Base-by-base conservation (phyloP, 83 land plant species). In the Isoetes engelmannii region DNA sequence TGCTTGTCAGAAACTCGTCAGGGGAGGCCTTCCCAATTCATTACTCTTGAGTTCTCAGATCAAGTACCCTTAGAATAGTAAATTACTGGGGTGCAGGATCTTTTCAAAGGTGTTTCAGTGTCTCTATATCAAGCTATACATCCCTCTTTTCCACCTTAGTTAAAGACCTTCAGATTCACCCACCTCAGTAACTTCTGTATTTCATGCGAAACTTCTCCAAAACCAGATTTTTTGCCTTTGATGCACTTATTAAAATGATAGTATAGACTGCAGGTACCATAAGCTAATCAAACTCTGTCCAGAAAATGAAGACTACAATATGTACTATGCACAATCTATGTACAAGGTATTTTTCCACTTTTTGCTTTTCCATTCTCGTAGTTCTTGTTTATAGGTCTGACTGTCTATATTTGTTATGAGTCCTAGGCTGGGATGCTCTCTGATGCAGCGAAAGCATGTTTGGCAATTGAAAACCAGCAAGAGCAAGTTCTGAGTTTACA, bases 301-400 rank as follows among this genome's bases (percentile, higher is more conserved):
- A 4, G 59, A 47, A 58, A 70, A 67, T 44, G 76, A 77, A 48
- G 72, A 61, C 37, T 72, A 77, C 58, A 65, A 47, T 8, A 37
- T 77, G 17, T 77, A 77, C 54, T 44, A 66, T 57, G 80, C 80
- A 6, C 80, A 77, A 60, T 48, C 80, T 17, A 55, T 77, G 7
- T 77, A 67, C 56, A 77, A 77, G 59, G 80, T 77, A 67, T 6
- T 15, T 55, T 43, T 46, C 18, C 7, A 63, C n/a, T 12, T 19
- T 9, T 19, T 69, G 56, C 8, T 28, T 44, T 28, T 18, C 19
- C 13, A 54, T 68, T 50, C 20, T 49, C 13, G 28, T 47, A 68
- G 1, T 9, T 42, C 45, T 12, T 42, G 57, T 65, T 28, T 28
- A 28, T 28, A 28, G 2, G 37, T 28, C 37, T 28, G 37, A 28